phyloP scores from a whole-genome alignment of 805 yeast genomes.

The Ogataea nakhonphanomensis region DNA sequence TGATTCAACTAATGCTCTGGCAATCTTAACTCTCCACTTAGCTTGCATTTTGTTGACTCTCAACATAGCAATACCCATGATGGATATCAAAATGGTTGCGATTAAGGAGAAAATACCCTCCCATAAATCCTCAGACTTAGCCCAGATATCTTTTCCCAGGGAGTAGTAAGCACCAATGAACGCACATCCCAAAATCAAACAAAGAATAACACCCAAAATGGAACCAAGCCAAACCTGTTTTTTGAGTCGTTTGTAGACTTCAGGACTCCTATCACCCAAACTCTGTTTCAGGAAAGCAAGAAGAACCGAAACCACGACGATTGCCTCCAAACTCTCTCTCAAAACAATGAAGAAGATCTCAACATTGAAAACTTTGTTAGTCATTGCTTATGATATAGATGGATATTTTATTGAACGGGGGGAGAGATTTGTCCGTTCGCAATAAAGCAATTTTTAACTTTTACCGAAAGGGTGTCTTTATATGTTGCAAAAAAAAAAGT shows the following conservation, averaged over 20 bases:
- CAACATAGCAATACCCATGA: conserved; percentile 96
- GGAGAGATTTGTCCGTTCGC: conserved; percentile 10
- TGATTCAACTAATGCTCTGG: conserved; percentile 66
- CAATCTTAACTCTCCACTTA: conserved; percentile 95
- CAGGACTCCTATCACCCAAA: conserved; percentile 45
- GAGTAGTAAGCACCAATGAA: conserved; percentile 92
- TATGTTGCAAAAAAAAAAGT: neutral
- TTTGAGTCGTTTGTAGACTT: conserved; percentile 59
- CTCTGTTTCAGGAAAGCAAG: conserved; percentile 91
- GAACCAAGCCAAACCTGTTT: conserved; percentile 89
- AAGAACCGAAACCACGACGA: conserved; percentile 84
- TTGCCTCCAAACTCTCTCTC: conserved; percentile 93
- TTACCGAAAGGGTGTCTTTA: neutral
- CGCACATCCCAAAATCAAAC: conserved; percentile 85
- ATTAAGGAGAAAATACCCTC: conserved; percentile 92
- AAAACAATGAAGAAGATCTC: conserved; percentile 85
- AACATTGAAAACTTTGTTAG: conserved; percentile 53
- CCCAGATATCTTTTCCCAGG: conserved; percentile 78
- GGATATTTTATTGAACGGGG: conserved; percentile 8
- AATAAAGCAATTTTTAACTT: neutral
- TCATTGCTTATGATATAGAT: conserved; percentile 19
- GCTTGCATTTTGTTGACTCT: conserved; percentile 94
- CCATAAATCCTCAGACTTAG: conserved; percentile 89
- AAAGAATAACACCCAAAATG: conserved; percentile 63
- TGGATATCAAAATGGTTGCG: conserved; percentile 83